These are phyloP conservation scores for Cicer yamashitae DNA, from an alignment of 306 rosid species.

Conservation along the genomic window DNA sequence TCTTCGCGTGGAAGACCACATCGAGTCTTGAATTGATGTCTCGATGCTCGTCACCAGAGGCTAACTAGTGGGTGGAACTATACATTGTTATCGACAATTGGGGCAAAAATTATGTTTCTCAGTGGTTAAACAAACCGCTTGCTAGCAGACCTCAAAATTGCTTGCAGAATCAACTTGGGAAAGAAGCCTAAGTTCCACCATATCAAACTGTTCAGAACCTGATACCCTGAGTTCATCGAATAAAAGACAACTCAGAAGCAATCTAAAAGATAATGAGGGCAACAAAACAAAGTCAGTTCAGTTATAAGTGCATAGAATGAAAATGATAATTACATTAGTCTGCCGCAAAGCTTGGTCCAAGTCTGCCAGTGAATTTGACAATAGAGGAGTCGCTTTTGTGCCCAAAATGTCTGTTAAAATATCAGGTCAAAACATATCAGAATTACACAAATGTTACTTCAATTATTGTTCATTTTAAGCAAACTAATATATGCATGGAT, in stretches of 20 bases:
- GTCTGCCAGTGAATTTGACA: conserved; percentile 25
- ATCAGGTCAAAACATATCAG: conserved; percentile 34
- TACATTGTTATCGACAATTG: not conserved
- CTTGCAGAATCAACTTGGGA: conserved; percentile 13
- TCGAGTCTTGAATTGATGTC: not conserved
- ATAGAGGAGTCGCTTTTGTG: conserved; percentile 1
- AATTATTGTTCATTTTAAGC: not conserved
- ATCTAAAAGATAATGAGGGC: not conserved
- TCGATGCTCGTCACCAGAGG: not conserved
- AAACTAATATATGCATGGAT: not conserved
- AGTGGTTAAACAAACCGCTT: not conserved
- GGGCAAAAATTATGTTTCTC: conserved; percentile 25
- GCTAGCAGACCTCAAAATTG: conserved; percentile 42
- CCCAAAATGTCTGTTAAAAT: conserved; percentile 14
- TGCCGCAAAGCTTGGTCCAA: conserved; percentile 8
- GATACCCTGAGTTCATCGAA: conserved; percentile 6
- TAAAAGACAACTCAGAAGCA: not conserved
- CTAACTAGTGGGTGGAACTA: not conserved
- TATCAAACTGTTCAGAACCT: conserved; percentile 16
- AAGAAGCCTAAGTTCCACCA: not conserved
- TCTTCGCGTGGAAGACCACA: not conserved
- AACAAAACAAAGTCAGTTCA: not conserved
- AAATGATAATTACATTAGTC: not conserved
- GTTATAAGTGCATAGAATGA: not conserved
- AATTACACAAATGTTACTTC: conserved; percentile 9